Conservation (phyloP, 2,329 filamentous ascomycete species). For the Fusarium protoensiforme region DNA sequence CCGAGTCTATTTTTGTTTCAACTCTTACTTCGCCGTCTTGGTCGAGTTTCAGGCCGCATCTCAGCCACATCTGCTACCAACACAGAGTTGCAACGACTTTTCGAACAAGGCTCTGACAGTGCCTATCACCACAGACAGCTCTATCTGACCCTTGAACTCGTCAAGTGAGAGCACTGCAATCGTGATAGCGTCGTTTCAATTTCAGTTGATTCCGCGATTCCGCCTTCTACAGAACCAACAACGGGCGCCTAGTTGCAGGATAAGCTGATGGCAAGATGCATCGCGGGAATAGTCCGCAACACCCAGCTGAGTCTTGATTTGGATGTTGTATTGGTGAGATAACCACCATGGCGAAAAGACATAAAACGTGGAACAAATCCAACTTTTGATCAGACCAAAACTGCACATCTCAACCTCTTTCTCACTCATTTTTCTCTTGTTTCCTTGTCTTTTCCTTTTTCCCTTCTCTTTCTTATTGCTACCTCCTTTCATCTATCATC, state of each 20-base stretch:
- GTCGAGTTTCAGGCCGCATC: conserved; percentile 32
- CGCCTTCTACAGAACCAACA: background rate
- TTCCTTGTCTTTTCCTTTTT: background rate
- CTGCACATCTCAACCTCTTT: background rate
- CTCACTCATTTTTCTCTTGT: background rate
- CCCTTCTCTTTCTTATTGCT: background rate
- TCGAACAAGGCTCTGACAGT: background rate
- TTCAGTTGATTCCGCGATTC: background rate
- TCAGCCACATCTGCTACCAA: background rate
- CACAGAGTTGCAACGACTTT: background rate
- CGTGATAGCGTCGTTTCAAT: background rate
- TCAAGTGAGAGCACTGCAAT: background rate
- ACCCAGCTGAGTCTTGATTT: background rate
- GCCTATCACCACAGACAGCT: background rate
- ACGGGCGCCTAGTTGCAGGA: conserved; percentile 27
- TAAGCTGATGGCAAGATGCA: background rate
- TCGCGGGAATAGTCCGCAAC: background rate
- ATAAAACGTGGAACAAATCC: background rate
- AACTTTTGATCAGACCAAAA: background rate
- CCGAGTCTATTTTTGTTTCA: conserved; percentile 4
- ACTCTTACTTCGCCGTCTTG: conserved; percentile 37
- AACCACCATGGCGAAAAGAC: background rate
- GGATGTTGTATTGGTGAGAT: background rate
- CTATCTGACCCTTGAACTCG: background rate
- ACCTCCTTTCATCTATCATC: background rate